Evolutionary conservation across 192 early-diverging fungal species (phyloP).

Genomic region (Glomus cerebriforme): DNA sequence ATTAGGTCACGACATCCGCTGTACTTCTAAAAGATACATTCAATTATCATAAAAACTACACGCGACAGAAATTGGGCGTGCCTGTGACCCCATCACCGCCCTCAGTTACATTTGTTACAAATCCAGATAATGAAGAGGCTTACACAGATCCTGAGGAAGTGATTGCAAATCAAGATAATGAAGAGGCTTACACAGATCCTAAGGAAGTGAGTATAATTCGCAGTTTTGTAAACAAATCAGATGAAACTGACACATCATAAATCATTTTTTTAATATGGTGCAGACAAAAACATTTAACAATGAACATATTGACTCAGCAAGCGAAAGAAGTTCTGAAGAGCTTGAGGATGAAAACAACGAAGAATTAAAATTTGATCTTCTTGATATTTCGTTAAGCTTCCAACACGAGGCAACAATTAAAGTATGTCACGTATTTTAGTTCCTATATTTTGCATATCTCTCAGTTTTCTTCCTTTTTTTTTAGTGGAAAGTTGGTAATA

Average conservation of each 20-base stretch:
- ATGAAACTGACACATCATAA: slow-evolving; percentile 4
- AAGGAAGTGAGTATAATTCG: neutral
- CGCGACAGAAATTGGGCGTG: too few relatives aligned
- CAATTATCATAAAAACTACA: too few relatives aligned
- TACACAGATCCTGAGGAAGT: neutral
- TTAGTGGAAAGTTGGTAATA: slow-evolving; percentile 20
- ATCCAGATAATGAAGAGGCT: slow-evolving; percentile 6
- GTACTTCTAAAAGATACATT: too few relatives aligned
- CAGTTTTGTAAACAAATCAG: slow-evolving; percentile 5
- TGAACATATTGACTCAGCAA: slow-evolving; percentile 11
- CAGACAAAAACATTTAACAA: slow-evolving; percentile 13
- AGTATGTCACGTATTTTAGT: neutral
- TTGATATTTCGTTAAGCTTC: neutral
- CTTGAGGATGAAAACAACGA: slow-evolving; percentile 13
- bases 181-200: neutral
- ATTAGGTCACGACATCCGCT: too few relatives aligned
- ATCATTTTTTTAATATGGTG: neutral
- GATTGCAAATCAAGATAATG: slow-evolving; percentile 13
- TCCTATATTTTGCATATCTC: neutral
- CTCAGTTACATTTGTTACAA: slow-evolving; percentile 4
- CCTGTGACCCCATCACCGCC: neutral
- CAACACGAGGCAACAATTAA: slow-evolving; percentile 5
- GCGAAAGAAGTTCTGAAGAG: slow-evolving; percentile 23
- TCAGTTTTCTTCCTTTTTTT: neutral
- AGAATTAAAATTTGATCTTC: slow-evolving; percentile 32